Percentiles rank a stretch among this genome's conserved stretches.
Conservation (phyloP, 306 rosid genomes). For the Lablab purpureus region DNA sequence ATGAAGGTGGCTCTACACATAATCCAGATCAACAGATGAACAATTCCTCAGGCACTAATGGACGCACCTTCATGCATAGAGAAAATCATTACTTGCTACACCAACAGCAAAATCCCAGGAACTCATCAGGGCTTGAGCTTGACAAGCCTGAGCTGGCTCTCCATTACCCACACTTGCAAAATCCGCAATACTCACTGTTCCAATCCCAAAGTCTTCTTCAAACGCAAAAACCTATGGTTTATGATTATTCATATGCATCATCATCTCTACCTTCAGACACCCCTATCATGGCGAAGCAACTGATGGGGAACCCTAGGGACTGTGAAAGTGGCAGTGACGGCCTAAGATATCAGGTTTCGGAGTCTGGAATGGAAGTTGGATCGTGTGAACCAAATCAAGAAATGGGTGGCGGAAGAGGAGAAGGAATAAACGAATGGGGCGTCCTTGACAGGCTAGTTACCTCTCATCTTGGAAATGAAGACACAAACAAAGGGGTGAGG, state of each 20-base stretch:
- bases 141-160: slow-evolving; percentile 63
- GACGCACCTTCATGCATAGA: slow-evolving; percentile 65
- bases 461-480: slow-evolving; percentile 68
- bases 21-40: slow-evolving; percentile 65
- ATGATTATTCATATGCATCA: slow-evolving; percentile 53
- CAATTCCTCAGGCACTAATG: slow-evolving; percentile 46
- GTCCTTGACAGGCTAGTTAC: slow-evolving; percentile 80
- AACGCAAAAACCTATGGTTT: slow-evolving; percentile 49
- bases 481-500: slow-evolving; percentile 62
- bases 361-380: slow-evolving; percentile 59
- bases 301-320: slow-evolving; percentile 74
- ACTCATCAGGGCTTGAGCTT: slow-evolving; percentile 54
- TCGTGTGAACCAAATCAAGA: slow-evolving; percentile 56
- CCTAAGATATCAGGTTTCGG: slow-evolving; percentile 65
- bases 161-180: slow-evolving; percentile 60
- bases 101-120: slow-evolving; percentile 57
- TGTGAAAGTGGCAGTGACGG: slow-evolving; percentile 73
- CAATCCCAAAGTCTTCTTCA: slow-evolving; percentile 58
- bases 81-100: slow-evolving; percentile 61
- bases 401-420: slow-evolving; percentile 49
- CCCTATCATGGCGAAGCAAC: slow-evolving; percentile 64
- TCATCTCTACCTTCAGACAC: slow-evolving; percentile 48
- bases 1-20: slow-evolving; percentile 60
- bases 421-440: slow-evolving; percentile 77
- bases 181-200: slow-evolving; percentile 63